Conservation (phyloP, 306 rosid genomes). For the Vachellia collinsii region DNA sequence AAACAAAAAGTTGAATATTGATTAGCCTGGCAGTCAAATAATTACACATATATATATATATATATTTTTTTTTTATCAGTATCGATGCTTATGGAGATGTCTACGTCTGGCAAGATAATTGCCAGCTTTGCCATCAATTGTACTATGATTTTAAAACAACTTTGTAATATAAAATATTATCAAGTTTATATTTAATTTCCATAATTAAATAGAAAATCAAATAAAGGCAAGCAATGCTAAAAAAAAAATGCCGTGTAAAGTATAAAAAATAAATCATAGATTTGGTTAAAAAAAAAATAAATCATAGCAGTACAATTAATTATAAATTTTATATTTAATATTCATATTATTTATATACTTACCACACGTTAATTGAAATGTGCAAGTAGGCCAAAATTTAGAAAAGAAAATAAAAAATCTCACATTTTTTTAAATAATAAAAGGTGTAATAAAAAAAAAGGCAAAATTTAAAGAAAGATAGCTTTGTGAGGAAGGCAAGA, state of each 20-base stretch:
- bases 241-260: too few relatives aligned
- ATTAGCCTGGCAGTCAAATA: conserved; percentile 24
- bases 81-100: background rate
- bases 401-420: background rate
- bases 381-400: background rate
- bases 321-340: background rate
- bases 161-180: background rate
- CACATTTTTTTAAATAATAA: too few relatives aligned
- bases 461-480: conserved; percentile 23
- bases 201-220: background rate
- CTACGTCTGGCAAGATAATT: background rate
- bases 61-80: too few relatives aligned
- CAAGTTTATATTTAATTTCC: background rate
- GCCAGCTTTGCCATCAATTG: conserved; percentile 13
- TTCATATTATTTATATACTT: background rate
- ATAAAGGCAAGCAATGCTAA: background rate
- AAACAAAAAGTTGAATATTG: background rate
- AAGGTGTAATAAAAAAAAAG: background rate
- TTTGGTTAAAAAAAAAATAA: too few relatives aligned
- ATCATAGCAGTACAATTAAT: too few relatives aligned
- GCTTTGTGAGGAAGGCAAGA: conserved; percentile 41
- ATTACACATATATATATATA: background rate
- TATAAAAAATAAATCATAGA: too few relatives aligned
- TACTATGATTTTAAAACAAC: conserved; percentile 11
- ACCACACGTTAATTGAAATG: background rate